phyloP scores from a whole-genome alignment of 1,284 basidiomycete genomes.

The Uromyces viciae-fabae region DNA sequence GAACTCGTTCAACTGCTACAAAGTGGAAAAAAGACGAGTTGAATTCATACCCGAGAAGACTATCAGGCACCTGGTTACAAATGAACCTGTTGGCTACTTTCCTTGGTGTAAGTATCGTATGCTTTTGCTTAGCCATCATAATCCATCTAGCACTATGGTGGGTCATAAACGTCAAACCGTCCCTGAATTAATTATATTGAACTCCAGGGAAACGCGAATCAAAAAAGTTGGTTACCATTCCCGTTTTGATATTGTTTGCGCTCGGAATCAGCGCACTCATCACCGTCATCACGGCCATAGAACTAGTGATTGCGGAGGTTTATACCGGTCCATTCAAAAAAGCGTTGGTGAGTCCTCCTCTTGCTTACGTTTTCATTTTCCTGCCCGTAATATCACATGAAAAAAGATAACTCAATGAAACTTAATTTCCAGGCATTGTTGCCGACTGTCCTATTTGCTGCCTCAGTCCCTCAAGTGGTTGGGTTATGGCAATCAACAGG shows the following conservation, averaged over 20 bases:
- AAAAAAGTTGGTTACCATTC: conserved; percentile 27
- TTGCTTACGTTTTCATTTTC: neutral
- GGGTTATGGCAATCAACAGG: conserved; percentile 68
- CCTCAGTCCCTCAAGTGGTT: conserved; percentile 79
- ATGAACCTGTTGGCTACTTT: conserved; percentile 44
- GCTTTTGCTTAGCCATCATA: neutral
- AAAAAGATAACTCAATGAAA: too few relatives aligned
- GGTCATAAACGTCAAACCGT: neutral
- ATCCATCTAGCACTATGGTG: neutral
- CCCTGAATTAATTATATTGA: neutral
- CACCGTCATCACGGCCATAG: conserved; percentile 36
- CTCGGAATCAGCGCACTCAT: conserved; percentile 23
- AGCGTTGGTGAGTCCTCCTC: conserved; percentile 53
- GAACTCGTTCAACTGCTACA: conserved; percentile 70
- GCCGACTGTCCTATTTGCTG: conserved; percentile 79
- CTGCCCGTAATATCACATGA: too few relatives aligned
- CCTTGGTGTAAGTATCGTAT: conserved; percentile 40
- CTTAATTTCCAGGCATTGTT: conserved; percentile 59
- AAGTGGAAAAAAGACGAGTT: conserved; percentile 70
- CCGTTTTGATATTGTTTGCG: conserved; percentile 30
- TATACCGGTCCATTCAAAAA: conserved; percentile 81
- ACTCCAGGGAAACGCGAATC: conserved; percentile 37
- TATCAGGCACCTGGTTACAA: conserved; percentile 48
- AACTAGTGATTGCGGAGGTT: conserved; percentile 65
- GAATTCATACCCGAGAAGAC: conserved; percentile 59